Evolutionary conservation across 345 rosid genomes (phyloP), one percentile per base, ranked within the genome.

Genomic region (Draba incana): DNA sequence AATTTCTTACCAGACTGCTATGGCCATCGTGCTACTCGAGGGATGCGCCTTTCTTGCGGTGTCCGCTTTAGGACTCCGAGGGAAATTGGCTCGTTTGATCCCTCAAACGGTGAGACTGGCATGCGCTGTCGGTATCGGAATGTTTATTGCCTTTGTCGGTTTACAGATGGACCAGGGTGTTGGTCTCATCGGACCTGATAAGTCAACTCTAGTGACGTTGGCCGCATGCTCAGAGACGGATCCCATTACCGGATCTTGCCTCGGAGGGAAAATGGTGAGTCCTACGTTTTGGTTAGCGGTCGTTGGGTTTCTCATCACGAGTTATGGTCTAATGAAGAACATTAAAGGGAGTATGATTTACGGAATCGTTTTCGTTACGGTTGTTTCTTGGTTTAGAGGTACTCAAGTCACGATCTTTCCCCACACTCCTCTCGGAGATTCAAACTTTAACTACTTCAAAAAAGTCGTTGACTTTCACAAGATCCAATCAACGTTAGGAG

Each of bases 81-180:
- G 88, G 7, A 76, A 48, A 57, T 77, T 86, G 0, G 90, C 96
- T 0, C 80, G 85, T 78, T 73, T 93, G 38, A 81, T 93, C 15
- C 96, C 97, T 16, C 77, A 67, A 0, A 79, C 94, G 0, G 87
- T 87, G 55, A 75, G 97, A 51, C 81, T 85, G 0, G 87, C 90
- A 3, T 85, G 83, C 6, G 92, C 90, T 0, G 96, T 83, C 0
- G 94, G 97, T 5, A 88, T 87, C 4, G 98, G 98, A 16, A 77
- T 93, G 53, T 90, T 93, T 58, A 93, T 93, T 0, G 96, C 98
- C 0, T 93, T 93, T 27, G 88, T 84, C 0, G 98, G 98, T 49
- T 79, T 88, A 5, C 98, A 93, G 35, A 58, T 68, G 72, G 88
- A 90, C 64, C 94, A 88, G 14, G 98, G 97, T 0, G 47, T 90